Evolutionary conservation across 305 asterid genomes (phyloP), one percentile per base, ranked within the genome.

Genomic region (Rubia balearica): DNA sequence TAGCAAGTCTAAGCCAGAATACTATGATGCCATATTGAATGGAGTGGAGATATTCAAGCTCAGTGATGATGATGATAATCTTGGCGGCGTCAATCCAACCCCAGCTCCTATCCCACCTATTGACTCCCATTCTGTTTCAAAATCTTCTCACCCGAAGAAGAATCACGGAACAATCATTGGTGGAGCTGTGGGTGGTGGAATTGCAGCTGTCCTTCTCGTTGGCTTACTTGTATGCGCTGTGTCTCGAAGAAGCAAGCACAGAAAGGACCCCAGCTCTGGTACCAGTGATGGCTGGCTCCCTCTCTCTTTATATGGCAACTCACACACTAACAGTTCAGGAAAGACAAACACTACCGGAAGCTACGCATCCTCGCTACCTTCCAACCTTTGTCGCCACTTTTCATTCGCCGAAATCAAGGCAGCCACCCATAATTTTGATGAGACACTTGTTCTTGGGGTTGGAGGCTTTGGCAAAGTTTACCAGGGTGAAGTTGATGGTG

Each of bases 391-490:
- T 77, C 95, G 96, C 74, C 96, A 91, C 82, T 91, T 91, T 68
- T 91, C 97, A 38, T 84, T 91, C 68, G 87, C 89, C 48, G 97
- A 91, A 72, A 91, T 91, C 85, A 87, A 87, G 78, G 75, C 91
- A 19, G 96, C 95, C 80, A 91, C 97, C 41, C 84, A 86, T 13
- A 79, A 85, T 85, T 91, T 91, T 7, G 97, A 89, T 0, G 96
- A 91, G 82, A 76, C 91, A 62, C 87, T 80, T 38, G 83, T 91
- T 69, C 95, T 92, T 24, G 98, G 98, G 6, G 95, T 92, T 9
- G 96, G 96, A 30, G 98, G 98, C 3, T 92, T 92, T 65, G 98
- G 98, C 24, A 92, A 90, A 74, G 98, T 92, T 38, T 92, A 92
- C 75, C 78, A 82, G 36, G 98, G 98, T 56, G 96, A 87, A 70